Conservation (phyloP, 2,329 filamentous ascomycete species). For the Onygena corvina region DNA sequence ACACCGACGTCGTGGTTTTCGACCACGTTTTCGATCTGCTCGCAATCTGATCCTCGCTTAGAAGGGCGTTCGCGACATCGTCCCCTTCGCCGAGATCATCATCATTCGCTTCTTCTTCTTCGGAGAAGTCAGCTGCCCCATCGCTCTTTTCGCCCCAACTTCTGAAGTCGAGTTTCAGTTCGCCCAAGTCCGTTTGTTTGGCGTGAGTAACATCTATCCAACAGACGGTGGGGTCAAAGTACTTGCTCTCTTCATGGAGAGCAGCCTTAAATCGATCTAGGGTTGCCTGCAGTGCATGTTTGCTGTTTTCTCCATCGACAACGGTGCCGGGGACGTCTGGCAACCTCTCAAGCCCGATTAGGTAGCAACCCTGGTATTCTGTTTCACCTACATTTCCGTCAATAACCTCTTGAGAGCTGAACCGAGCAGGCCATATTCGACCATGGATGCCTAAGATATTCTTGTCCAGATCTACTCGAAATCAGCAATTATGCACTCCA, state of each 20-base stretch:
- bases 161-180: slow-evolving; percentile 15
- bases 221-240: slow-evolving; percentile 23
- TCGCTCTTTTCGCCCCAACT: slow-evolving; percentile 13
- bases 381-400: slow-evolving; percentile 12
- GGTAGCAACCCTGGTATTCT: slow-evolving; percentile 50
- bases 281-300: slow-evolving; percentile 31
- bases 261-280: slow-evolving; percentile 28
- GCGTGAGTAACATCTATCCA: slow-evolving; percentile 28
- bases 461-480: slow-evolving; percentile 42
- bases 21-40: not conserved
- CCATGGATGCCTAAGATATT: slow-evolving; percentile 41
- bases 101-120: slow-evolving; percentile 12
- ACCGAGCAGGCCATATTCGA: slow-evolving; percentile 53
- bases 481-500: not conserved
- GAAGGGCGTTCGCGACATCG: not conserved
- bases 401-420: slow-evolving; percentile 32
- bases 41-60: not conserved
- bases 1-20: not conserved
- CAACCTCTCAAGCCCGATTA: slow-evolving; percentile 43
- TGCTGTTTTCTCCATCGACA: slow-evolving; percentile 29
- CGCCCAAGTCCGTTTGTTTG: slow-evolving; percentile 16
- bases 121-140: slow-evolving; percentile 10
- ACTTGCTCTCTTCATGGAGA: slow-evolving; percentile 26
- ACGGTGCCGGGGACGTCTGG: not conserved
- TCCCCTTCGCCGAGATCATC: slow-evolving; percentile 8